Evolutionary conservation across 805 yeast genomes (phyloP), one percentile per base, ranked within the genome.

Genomic region (Hermanozyma aechmeae): DNA sequence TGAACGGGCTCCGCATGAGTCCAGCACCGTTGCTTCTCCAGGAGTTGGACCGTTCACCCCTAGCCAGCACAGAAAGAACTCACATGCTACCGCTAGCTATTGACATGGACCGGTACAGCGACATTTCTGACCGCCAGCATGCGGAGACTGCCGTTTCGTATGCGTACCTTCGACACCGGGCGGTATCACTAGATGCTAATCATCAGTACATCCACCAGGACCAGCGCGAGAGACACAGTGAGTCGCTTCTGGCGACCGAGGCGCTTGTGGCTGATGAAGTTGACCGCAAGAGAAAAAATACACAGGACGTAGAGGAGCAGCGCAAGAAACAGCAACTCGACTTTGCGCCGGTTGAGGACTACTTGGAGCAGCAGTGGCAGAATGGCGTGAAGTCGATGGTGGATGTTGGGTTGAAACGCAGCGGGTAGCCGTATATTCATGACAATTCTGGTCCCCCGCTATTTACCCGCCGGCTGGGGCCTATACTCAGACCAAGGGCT

Each of bases 311-410:
- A 11, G 60, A 66, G 26, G 36, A 29, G 9, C 51, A 51, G 15
- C 48, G 84, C 15, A 59, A 65, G 37, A 47, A 45, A 18, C 43
- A 61, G 27, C 76, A 75, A 46, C 17, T 40, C 4, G 58, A 65
- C 12, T 63, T 56, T 29, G 53, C 56, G 37, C 71, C 74, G 0
- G 56, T 61, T 15, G 45, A 65, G 31, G 62, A 60, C 18, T 67
- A 66, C 33, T 50, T 72, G 30, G 47, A 53, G n/a, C 53, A 58
- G 7, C 53, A 70, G 39, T 73, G 81, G 79, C 54, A 51, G 25
- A 70, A 68, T 6, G 68, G 65, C 15, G 46, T 75, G 16, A 54
- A 57, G 27, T 39, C 52, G 6, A 48, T 56, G 28, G 50, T 61
- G 22, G 66, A 58, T 15, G 26, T 51, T 20, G 55, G 56, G 15